Evolutionary conservation across 495 filamentous ascomycete species (phyloP).

Genomic region (Pseudotulostoma volvatum): DNA sequence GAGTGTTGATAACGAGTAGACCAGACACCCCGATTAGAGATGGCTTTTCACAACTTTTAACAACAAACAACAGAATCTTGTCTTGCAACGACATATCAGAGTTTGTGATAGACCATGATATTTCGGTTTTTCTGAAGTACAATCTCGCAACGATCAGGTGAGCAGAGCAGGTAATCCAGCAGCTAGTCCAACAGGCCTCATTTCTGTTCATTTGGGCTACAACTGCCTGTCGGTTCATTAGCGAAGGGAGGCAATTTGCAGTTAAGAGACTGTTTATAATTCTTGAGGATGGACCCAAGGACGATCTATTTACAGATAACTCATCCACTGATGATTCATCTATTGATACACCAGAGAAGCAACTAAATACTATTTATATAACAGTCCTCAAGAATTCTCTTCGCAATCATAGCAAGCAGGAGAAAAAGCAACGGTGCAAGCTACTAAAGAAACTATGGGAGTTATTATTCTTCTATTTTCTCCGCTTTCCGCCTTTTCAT

Average conservation of each 20-base stretch:
- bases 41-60: conserved; percentile 9
- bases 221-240: no score
- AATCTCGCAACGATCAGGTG: no score
- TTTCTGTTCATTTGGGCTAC: no score
- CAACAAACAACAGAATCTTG: conserved; percentile 5
- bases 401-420: conserved; percentile 1
- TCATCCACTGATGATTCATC: no score
- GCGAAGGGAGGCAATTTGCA: conserved; percentile 9
- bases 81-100: conserved; percentile 10
- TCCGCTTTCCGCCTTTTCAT: conserved; percentile 17
- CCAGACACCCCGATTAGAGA: conserved; percentile 13
- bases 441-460: conserved; percentile 13
- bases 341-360: no score
- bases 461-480: conserved; percentile 13
- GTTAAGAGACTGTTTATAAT: conserved; percentile 11
- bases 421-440: no score
- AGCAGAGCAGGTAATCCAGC: conserved; percentile 7
- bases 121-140: no score
- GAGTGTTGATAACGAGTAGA: conserved; percentile 13
- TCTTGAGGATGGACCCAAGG: conserved; percentile 8
- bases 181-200: conserved; percentile 19
- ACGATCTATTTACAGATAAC: no score
- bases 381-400: conserved; percentile 10
- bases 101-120: conserved; percentile 7
- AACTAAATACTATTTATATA: conserved; percentile 10